Evolutionary conservation across 1,284 basidiomycete species (phyloP).

Genomic region (Rhizoctonia solani): DNA sequence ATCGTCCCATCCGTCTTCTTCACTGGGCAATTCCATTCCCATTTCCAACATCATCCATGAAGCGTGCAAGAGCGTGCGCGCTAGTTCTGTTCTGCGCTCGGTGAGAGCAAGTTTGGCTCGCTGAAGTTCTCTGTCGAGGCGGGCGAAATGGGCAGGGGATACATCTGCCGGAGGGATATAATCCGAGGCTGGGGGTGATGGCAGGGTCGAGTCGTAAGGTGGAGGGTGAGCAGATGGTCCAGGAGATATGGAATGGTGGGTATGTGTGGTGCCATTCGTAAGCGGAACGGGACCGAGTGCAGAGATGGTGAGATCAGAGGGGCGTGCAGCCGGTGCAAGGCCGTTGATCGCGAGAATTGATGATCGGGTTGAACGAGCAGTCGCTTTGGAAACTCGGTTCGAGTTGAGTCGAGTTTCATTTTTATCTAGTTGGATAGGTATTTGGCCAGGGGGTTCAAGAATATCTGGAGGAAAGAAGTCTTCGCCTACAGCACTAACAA

Average conservation of each 20-base stretch:
- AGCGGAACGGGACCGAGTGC: constrained; percentile 5
- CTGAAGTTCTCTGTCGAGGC: constrained; percentile 77
- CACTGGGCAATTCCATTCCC: constrained; percentile 60
- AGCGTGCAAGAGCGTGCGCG: constrained; percentile 66
- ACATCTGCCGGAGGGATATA: constrained; percentile 59
- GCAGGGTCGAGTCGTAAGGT: neutral
- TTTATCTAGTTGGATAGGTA: no score
- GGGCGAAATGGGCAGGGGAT: constrained; percentile 73
- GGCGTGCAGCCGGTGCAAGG: neutral
- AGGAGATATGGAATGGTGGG: neutral
- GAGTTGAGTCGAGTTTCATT: neutral
- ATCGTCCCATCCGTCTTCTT: constrained; percentile 30
- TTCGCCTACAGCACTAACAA: constrained; percentile 63
- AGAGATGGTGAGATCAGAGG: constrained; percentile 33
- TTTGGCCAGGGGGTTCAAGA: no score
- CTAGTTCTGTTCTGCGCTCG: constrained; percentile 69
- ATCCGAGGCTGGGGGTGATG: constrained; percentile 49
- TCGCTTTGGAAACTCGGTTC: neutral
- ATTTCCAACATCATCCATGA: constrained; percentile 81
- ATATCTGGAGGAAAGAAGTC: constrained; percentile 65
- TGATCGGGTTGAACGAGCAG: neutral
- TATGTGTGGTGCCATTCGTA: neutral
- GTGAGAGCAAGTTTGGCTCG: constrained; percentile 60
- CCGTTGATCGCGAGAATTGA: constrained; percentile 16
- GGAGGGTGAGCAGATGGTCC: neutral